Evolutionary conservation across 208 protist genomes (phyloP), one percentile per base, ranked within the genome.

Genomic region (Ichthyophonus hoferi): DNA sequence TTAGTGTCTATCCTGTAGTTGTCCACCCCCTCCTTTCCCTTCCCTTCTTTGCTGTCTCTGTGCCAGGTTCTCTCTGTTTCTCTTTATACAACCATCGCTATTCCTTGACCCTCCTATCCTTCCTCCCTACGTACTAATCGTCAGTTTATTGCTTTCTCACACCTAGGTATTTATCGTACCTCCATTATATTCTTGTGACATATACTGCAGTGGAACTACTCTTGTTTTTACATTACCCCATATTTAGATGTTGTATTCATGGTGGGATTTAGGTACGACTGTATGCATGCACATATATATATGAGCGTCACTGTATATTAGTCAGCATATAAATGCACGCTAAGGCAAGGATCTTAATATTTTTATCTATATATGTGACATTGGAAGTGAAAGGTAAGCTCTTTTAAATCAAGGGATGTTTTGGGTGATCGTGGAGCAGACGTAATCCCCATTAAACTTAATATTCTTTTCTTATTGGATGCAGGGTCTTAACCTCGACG

Each of bases 241-340:
- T n/a, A n/a, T n/a, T n/a, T n/a, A n/a, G n/a, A n/a, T n/a, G n/a
- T n/a, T 37, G 77, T 81, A 81, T 34, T 81, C 12, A 81, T 81
- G 77, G 14, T 37, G 14, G 50, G 0, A 76, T 76, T 14, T 76
- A 76, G 0, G 50, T n/a, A 76, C 31, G 50, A 0, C 14, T n/a
- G 50, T 76, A 76, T 76, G 50, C 50, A 76, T 76, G 31, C 31
- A 76, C 31, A n/a, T n/a, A n/a, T n/a, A 67, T 67, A 67, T 67
- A 67, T 82, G 35, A 34, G n/a, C n/a, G n/a, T 82, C 3, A 34
- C 3, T 82, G n/a, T 82, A 37, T 38, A 82, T 82, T 34, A 34
- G n/a, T 82, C 7, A n/a, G 24, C n/a, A 82, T 82, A 82, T 82
- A 82, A 34, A 82, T 82, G n/a, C n/a, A 82, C n/a, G 50, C 7